Evolutionary conservation across 2,329 filamentous ascomycete species (phyloP).

Genomic region (Thielaviopsis musarum): DNA sequence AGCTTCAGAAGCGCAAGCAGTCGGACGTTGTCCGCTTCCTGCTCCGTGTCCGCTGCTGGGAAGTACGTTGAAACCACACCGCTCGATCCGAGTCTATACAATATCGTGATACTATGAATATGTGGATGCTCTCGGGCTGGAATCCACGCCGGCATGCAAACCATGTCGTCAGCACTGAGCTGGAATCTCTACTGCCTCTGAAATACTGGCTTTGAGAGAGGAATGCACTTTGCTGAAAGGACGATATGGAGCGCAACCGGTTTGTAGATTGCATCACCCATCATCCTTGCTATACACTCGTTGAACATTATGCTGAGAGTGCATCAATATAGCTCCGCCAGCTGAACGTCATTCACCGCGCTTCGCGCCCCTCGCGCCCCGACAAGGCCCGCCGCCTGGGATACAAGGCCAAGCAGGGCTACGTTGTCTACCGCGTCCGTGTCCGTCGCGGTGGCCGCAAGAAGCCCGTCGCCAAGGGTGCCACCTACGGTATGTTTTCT

Average conservation of each 20-base stretch:
- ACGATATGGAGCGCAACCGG: constrained; percentile 10
- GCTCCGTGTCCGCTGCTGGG: constrained; percentile 99
- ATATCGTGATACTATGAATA: constrained; percentile 10
- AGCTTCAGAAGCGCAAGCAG: constrained; percentile 99
- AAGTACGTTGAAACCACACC: constrained; percentile 50
- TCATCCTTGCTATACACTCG: constrained; percentile 81
- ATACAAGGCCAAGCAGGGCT: constrained; percentile 99
- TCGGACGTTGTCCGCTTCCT: constrained; percentile 99
- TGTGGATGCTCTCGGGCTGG: constrained; percentile 13
- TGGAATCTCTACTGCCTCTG: constrained; percentile 9
- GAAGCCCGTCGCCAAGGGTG: constrained; percentile 90
- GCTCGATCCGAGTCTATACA: constrained; percentile 12
- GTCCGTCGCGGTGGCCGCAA: constrained; percentile 98
- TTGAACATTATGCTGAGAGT: constrained; percentile 99
- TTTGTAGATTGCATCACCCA: constrained; percentile 9
- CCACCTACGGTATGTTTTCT: constrained; percentile 72
- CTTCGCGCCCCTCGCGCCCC: constrained; percentile 91
- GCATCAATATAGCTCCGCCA: constrained; percentile 99
- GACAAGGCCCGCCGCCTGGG: constrained; percentile 99
- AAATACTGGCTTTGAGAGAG: not conserved
- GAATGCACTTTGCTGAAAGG: constrained; percentile 5
- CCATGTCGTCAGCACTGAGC: constrained; percentile 9
- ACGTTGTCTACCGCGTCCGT: constrained; percentile 99
- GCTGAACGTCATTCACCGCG: constrained; percentile 99
- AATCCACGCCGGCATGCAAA: constrained; percentile 11